Evolutionary conservation across 352 stramenopile species (phyloP).

Genomic region (Globisporangium nodosum): DNA sequence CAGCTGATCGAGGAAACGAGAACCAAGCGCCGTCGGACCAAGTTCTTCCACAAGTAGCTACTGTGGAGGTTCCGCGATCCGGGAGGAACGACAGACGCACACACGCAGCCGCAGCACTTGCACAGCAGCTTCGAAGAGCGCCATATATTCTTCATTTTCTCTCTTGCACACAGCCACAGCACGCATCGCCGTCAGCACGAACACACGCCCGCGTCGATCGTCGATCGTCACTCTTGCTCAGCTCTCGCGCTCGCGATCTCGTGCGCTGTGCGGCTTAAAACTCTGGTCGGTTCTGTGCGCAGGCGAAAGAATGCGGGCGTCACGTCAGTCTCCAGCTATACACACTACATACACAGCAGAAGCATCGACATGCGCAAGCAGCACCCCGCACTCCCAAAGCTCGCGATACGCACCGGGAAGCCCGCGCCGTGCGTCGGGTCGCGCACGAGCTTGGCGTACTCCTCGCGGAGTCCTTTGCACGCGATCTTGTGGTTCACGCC

Average conservation of each 20-base stretch:
- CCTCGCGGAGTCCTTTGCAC: slow-evolving; percentile 76
- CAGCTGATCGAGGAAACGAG: slow-evolving; percentile 36
- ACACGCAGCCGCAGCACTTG: slow-evolving; percentile 3
- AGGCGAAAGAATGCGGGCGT: background rate
- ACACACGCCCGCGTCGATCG: slow-evolving; percentile 1
- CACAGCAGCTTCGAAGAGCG: slow-evolving; percentile 10
- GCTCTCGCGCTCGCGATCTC: slow-evolving; percentile 1
- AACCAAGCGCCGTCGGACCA: slow-evolving; percentile 32
- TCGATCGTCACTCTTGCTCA: background rate
- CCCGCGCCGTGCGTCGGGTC: slow-evolving; percentile 76
- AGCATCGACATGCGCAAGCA: background rate
- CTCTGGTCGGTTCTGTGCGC: slow-evolving; percentile 18
- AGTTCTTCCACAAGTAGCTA: slow-evolving; percentile 7
- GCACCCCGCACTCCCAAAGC: background rate
- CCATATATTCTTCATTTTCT: slow-evolving; percentile 12
- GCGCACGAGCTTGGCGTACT: slow-evolving; percentile 77
- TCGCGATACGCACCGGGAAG: slow-evolving; percentile 36
- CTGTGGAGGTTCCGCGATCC: background rate
- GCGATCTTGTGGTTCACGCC: slow-evolving; percentile 87
- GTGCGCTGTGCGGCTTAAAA: slow-evolving; percentile 18
- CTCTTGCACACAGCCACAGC: slow-evolving; percentile 11
- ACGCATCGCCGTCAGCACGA: slow-evolving; percentile 5
- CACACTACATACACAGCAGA: no score
- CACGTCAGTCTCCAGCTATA: background rate
- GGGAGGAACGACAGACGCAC: slow-evolving; percentile 9